A percentile compares a stretch with the other conserved stretches of the same genome.
Conservation (phyloP, 768 basidiomycete genomes). For the Termitomyces bulborhizus region DNA sequence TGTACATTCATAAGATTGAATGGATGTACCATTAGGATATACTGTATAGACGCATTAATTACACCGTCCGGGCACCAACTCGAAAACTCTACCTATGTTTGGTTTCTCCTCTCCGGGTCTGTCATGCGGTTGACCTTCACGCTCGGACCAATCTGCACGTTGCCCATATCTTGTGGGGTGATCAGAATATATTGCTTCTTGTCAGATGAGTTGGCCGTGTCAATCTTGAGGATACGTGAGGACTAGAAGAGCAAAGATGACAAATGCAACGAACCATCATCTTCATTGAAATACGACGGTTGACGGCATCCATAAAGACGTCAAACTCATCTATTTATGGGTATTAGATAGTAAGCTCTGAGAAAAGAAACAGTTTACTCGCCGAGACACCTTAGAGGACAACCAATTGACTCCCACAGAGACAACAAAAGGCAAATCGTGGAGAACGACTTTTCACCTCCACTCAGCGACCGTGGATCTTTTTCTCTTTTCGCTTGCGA, state of each 20-base stretch:
- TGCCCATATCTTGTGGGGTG: constrained; percentile 91
- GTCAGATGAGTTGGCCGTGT: constrained; percentile 81
- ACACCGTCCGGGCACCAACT: neutral
- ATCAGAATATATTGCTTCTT: constrained; percentile 93
- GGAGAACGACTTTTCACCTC: constrained; percentile 96
- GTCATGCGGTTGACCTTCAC: constrained; percentile 75
- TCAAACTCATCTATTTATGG: constrained; percentile 80
- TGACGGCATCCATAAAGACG: constrained; percentile 95
- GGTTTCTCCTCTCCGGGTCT: constrained; percentile 56
- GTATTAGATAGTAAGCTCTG: constrained; percentile 1
- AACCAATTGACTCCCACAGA: constrained; percentile 93
- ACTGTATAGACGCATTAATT: neutral
- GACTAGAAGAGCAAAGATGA: neutral
- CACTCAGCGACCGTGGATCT: constrained; percentile 81
- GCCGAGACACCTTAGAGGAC: constrained; percentile 91
- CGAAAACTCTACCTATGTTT: neutral
- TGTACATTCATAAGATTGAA: no score
- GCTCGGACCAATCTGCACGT: constrained; percentile 56
- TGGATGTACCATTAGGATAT: no score
- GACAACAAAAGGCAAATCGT: constrained; percentile 93
- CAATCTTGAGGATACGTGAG: constrained; percentile 48
- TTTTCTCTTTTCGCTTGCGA: constrained; percentile 73
- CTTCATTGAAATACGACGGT: constrained; percentile 88
- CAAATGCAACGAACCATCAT: constrained; percentile 68
- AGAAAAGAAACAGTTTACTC: constrained; percentile 14